These are phyloP conservation scores for Ampelocalamus luodianensis DNA, from an alignment of 176 grass and related monocot genomes.

Conservation along the genomic window DNA sequence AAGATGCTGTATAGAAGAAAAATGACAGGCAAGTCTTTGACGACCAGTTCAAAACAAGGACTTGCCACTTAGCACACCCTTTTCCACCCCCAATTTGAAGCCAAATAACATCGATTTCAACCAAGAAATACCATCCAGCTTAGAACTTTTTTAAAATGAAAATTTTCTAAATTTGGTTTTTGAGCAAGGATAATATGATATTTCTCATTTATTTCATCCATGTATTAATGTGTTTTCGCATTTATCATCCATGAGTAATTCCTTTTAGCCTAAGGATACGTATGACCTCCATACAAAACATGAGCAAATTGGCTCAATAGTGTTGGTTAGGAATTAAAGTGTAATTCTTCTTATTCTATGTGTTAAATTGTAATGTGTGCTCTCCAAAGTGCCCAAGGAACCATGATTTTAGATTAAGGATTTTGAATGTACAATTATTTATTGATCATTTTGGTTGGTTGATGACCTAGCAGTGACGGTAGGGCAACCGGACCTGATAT, in stretches of 20 bases:
- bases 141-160: not conserved
- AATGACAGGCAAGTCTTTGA: constrained; percentile 4
- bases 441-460: not conserved
- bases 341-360: too few relatives aligned
- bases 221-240: not conserved
- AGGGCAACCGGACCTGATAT: too few relatives aligned
- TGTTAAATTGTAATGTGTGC: too few relatives aligned
- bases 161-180: not conserved
- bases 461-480: too few relatives aligned
- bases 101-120: constrained; percentile 15
- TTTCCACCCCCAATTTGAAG: not conserved
- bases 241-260: not conserved
- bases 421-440: too few relatives aligned
- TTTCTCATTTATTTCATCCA: not conserved
- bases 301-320: too few relatives aligned
- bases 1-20: constrained; percentile 24
- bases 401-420: too few relatives aligned
- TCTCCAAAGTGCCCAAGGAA: too few relatives aligned
- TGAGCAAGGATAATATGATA: not conserved
- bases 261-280: too few relatives aligned
- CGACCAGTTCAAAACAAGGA: not conserved
- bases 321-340: too few relatives aligned
- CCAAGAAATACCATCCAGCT: not conserved
- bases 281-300: too few relatives aligned
- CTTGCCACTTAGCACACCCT: not conserved